Conservation (phyloP, 352 stramenopile species). For the Globisporangium emineosum region DNA sequence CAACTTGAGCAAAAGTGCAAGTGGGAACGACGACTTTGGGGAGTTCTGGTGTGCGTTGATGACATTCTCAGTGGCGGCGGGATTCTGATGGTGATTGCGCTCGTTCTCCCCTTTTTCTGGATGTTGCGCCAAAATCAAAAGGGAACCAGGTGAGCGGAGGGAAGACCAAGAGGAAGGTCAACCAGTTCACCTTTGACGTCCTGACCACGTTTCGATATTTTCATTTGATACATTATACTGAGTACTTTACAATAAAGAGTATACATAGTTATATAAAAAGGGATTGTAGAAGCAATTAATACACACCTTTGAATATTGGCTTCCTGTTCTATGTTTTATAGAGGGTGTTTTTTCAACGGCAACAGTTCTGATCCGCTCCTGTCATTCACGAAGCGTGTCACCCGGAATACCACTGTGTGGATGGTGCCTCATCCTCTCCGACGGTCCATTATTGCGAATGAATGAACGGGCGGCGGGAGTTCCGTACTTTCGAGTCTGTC, state of each 20-base stretch:
- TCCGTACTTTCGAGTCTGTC: background rate
- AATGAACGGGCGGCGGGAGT: background rate
- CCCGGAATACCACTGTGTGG: background rate
- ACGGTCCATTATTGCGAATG: too few relatives aligned
- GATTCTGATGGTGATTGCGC: background rate
- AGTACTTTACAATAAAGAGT: background rate
- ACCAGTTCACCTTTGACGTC: background rate
- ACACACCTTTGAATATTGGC: too few relatives aligned
- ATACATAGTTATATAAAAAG: background rate
- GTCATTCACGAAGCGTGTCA: background rate
- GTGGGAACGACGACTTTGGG: background rate
- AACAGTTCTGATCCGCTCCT: background rate
- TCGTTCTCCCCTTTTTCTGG: background rate
- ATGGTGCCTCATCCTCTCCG: background rate
- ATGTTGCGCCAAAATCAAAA: background rate
- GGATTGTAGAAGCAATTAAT: background rate
- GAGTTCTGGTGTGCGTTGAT: background rate
- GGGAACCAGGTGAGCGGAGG: background rate
- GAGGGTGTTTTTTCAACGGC: background rate
- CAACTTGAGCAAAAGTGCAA: too few relatives aligned
- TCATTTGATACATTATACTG: background rate
- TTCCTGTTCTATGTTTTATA: background rate
- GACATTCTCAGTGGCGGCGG: background rate
- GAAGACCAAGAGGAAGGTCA: background rate
- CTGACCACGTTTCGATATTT: background rate